Evolutionary conservation across 345 rosid genomes (phyloP).

Genomic region (Populus pruinosa): DNA sequence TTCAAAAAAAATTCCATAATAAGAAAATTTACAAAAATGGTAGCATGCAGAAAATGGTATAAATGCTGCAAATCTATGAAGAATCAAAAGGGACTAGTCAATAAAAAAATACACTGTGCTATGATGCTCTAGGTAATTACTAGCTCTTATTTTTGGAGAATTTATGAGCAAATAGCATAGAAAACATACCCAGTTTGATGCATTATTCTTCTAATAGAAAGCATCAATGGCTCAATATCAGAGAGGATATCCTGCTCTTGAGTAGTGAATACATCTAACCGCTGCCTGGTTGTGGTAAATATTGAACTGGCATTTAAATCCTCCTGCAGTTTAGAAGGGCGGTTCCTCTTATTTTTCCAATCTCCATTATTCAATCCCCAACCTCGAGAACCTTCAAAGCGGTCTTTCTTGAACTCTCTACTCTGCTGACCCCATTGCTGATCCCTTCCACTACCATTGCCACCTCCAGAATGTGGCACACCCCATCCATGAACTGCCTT

Average conservation of each 20-base stretch:
- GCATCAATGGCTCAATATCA: slow-evolving; percentile 68
- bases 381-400: slow-evolving; percentile 37
- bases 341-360: slow-evolving; percentile 55
- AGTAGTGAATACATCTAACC: slow-evolving; percentile 73
- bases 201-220: slow-evolving; percentile 53
- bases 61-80: background rate
- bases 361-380: slow-evolving; percentile 51
- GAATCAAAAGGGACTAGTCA: background rate
- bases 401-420: slow-evolving; percentile 40
- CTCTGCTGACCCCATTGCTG: slow-evolving; percentile 43
- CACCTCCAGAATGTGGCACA: slow-evolving; percentile 21
- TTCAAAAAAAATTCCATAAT: slow-evolving; percentile 29
- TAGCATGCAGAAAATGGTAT: background rate
- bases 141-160: background rate
- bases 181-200: slow-evolving; percentile 59
- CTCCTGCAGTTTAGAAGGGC: slow-evolving; percentile 37
- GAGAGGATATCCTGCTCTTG: slow-evolving; percentile 75
- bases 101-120: background rate
- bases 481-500: slow-evolving; percentile 17
- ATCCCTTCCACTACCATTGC: slow-evolving; percentile 27
- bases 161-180: background rate
- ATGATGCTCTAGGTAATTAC: background rate
- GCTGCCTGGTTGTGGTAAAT: slow-evolving; percentile 59
- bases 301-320: slow-evolving; percentile 34
- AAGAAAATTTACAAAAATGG: slow-evolving; percentile 6